Evolutionary conservation across 306 rosid species (phyloP).

Genomic region (Acacia crassicarpa): DNA sequence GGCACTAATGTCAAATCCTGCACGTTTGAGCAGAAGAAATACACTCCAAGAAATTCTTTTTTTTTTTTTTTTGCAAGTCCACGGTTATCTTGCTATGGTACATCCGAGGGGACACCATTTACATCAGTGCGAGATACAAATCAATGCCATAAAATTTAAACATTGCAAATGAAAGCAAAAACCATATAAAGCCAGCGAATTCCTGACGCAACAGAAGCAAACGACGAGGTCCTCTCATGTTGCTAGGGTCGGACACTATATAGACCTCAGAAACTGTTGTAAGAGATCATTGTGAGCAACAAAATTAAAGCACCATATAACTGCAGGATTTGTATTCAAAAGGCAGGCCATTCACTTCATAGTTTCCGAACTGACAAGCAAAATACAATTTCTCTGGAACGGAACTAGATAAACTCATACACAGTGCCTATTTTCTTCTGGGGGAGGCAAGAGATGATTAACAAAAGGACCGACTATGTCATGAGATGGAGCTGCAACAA

Average conservation of each 20-base stretch:
- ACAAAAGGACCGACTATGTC: too few species aligned
- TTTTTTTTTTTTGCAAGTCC: background rate
- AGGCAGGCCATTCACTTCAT: conserved; percentile 37
- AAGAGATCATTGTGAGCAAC: background rate
- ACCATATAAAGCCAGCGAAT: background rate
- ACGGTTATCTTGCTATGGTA: background rate
- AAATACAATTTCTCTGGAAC: conserved; percentile 33
- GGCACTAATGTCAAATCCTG: background rate
- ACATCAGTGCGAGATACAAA: background rate
- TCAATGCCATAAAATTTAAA: background rate
- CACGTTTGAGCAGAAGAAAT: background rate
- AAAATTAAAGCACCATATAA: background rate
- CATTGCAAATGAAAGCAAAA: background rate
- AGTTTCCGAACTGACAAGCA: conserved; percentile 32
- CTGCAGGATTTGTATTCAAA: conserved; percentile 1
- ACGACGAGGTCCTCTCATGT: background rate
- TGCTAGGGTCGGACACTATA: background rate
- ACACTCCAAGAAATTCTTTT: background rate
- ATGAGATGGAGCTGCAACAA: too few species aligned
- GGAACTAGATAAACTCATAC: conserved; percentile 32
- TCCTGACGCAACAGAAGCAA: background rate
- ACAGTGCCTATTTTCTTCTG: conserved; percentile 43
- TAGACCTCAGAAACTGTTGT: background rate
- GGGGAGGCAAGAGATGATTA: too few species aligned
- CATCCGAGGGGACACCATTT: background rate